A percentile compares a stretch with the other conserved stretches of the same genome.
These are phyloP conservation scores for Zea mays DNA, from an alignment of 176 grass and related monocot species.

Conservation along the genomic window Zm-B73-REFERENCE-NAM-5.0 NC_050101.1:175960001-175960500, in stretches of 20 bases:
- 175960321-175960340: slow-evolving; percentile 95
- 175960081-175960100: slow-evolving; percentile 83
- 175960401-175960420: slow-evolving; percentile 5
- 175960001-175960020: background rate
- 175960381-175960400: slow-evolving; percentile 19
- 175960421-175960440: background rate
- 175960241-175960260: slow-evolving; percentile 1
- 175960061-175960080: slow-evolving; percentile 83
- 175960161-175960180: slow-evolving; percentile 97
- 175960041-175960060: slow-evolving; percentile 99
- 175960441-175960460: slow-evolving; percentile 17
- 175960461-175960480: slow-evolving; percentile 3
- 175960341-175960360: slow-evolving; percentile 97
- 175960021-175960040: slow-evolving; percentile 73
- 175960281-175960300: background rate
- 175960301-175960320: slow-evolving; percentile 99
- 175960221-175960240: background rate
- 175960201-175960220: slow-evolving; percentile 17
- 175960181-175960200: slow-evolving; percentile 4
- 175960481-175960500: background rate
- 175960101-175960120: slow-evolving; percentile 97
- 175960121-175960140: slow-evolving; percentile 98
- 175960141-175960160: slow-evolving; percentile 87
- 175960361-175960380: slow-evolving; percentile 85
- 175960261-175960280: background rate